Conservation (phyloP, 768 basidiomycete genomes). For the Boletus edulis region DNA sequence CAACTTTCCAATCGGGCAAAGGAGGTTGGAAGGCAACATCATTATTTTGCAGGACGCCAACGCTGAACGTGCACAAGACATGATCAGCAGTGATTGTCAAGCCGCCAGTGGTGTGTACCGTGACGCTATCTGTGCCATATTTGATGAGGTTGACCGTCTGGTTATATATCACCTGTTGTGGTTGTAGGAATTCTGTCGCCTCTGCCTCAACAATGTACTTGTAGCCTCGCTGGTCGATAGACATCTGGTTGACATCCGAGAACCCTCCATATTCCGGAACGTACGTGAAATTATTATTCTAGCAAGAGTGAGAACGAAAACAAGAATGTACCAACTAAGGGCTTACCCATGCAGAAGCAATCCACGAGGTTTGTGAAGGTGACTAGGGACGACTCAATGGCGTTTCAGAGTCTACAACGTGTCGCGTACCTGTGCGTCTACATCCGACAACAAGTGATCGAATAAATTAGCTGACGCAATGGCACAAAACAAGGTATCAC, state of each 20-base stretch:
- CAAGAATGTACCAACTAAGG: background rate
- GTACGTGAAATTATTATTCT: slow-evolving; percentile 67
- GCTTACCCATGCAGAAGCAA: slow-evolving; percentile 60
- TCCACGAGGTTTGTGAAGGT: slow-evolving; percentile 60
- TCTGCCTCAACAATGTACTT: slow-evolving; percentile 54
- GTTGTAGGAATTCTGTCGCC: slow-evolving; percentile 49
- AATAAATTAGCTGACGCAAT: slow-evolving; percentile 1
- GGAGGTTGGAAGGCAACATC: slow-evolving; percentile 55
- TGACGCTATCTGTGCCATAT: slow-evolving; percentile 48
- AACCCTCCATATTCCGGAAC: slow-evolving; percentile 53
- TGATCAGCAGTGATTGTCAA: slow-evolving; percentile 47
- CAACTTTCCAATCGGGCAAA: slow-evolving; percentile 57
- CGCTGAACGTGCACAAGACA: slow-evolving; percentile 63
- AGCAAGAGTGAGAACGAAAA: background rate
- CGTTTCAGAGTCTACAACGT: background rate
- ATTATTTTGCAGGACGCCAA: slow-evolving; percentile 63
- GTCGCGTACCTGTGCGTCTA: slow-evolving; percentile 28
- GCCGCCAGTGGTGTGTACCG: slow-evolving; percentile 45
- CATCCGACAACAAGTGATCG: background rate
- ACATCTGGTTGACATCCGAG: slow-evolving; percentile 51
- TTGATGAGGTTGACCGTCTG: slow-evolving; percentile 47
- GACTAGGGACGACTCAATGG: slow-evolving; percentile 43
- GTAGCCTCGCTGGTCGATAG: slow-evolving; percentile 64
- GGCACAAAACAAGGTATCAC: slow-evolving; percentile 1
- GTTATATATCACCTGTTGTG: slow-evolving; percentile 46